Evolutionary conservation across 768 basidiomycete species (phyloP).

Genomic region (Mycena maculata): DNA sequence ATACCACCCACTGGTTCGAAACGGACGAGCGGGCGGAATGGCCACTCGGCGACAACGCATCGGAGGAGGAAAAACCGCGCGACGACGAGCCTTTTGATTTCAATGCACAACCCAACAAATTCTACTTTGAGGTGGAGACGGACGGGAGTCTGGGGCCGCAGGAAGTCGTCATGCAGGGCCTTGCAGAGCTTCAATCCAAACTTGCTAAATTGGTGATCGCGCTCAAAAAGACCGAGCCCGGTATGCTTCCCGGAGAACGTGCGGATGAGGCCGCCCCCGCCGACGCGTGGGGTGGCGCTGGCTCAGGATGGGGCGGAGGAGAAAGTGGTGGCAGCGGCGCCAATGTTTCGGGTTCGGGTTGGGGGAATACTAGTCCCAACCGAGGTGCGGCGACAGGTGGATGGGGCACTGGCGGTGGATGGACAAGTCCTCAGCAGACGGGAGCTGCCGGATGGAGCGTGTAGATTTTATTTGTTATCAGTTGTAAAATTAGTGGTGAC

Average conservation of each 20-base stretch:
- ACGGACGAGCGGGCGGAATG: conserved; percentile 85
- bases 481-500: not conserved
- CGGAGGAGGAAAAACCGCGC: conserved; percentile 82
- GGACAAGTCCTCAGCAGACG: conserved; percentile 65
- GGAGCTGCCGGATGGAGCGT: conserved; percentile 67
- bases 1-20: conserved; percentile 97
- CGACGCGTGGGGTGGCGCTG: conserved; percentile 43
- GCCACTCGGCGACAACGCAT: conserved; percentile 90
- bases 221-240: conserved; percentile 73
- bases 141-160: conserved; percentile 91
- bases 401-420: conserved; percentile 51
- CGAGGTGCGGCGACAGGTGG: conserved; percentile 39
- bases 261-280: conserved; percentile 29
- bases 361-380: conserved; percentile 30
- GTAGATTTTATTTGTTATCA: conserved; percentile 30
- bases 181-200: conserved; percentile 83
- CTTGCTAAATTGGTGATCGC: conserved; percentile 83
- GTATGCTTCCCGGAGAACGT: conserved; percentile 50
- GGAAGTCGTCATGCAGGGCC: conserved; percentile 88
- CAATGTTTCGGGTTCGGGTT: conserved; percentile 33
- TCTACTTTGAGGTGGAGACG: conserved; percentile 95
- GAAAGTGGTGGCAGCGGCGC: too few species aligned
- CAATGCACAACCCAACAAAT: conserved; percentile 86
- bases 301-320: conserved; percentile 42
- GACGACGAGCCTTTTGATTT: conserved; percentile 91